phyloP scores from a whole-genome alignment of 352 stramenopile species.

The Pythium rhizo-oryzae region DNA sequence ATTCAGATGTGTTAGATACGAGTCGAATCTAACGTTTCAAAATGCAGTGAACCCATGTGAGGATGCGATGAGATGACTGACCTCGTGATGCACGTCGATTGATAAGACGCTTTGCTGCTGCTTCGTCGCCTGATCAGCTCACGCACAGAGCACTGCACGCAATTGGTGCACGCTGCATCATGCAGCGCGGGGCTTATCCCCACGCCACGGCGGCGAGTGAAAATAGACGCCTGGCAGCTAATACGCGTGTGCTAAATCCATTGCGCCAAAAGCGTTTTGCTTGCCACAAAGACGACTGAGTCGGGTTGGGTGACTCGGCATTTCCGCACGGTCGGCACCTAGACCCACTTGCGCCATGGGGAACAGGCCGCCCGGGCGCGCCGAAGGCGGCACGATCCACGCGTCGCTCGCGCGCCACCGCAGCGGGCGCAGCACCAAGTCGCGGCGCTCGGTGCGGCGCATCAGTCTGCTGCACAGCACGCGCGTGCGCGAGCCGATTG shows the following conservation, averaged over 20 bases:
- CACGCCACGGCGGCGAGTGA: no score
- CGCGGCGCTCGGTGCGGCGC: slow-evolving; percentile 9
- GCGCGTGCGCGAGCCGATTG: neutral
- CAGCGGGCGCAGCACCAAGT: slow-evolving; percentile 9
- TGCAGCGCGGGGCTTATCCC: no score
- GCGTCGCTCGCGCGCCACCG: slow-evolving; percentile 12
- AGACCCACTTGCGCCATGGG: neutral
- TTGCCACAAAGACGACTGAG: neutral
- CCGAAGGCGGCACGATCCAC: slow-evolving; percentile 5
- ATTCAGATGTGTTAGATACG: slow-evolving; percentile 1
- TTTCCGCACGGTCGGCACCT: neutral
- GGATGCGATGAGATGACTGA: no score
- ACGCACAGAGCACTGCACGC: no score
- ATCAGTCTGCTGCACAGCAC: slow-evolving; percentile 6
- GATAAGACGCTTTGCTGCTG: no score
- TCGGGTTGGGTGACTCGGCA: neutral
- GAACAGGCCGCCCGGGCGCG: slow-evolving; percentile 1
- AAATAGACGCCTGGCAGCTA: no score
- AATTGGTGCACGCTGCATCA: no score
- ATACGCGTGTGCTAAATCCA: neutral
- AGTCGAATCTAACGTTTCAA: neutral
- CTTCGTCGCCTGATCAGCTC: no score
- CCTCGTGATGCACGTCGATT: no score
- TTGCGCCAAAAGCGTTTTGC: neutral
- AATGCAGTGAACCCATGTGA: neutral